Evolutionary conservation across 306 rosid genomes (phyloP), one percentile per base, ranked within the genome.

Genomic region (Erythrophleum fordii): DNA sequence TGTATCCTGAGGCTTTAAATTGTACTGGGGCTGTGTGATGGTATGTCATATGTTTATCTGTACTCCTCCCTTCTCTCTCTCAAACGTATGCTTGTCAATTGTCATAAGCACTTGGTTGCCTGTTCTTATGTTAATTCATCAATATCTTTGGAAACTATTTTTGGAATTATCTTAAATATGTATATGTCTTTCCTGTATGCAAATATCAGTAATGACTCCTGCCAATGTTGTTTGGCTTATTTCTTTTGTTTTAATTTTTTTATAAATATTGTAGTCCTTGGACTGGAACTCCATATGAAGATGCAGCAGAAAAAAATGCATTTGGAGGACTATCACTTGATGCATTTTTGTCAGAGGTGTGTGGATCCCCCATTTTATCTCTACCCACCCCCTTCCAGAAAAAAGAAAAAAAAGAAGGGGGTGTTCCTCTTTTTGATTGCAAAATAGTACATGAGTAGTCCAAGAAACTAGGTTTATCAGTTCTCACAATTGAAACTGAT

Each of bases 261-360:
- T 28, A 14, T 4, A n/a, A 1, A 71, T 49, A 79, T 82, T 87
- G 84, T 82, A 96, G 99, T 83, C 97, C 99, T 22, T 93, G 97
- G 93, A 82, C 65, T 55, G 96, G 89, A 79, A 68, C 77, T 68
- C 97, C 90, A 44, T 96, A 86, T 22, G 89, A 82, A 79, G 99
- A 96, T 78, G 89, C 92, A 67, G 97, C 87, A 2, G 92, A 95
- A 87, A 87, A 53, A 84, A 92, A 91, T 78, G 93, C 97, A 67
- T 87, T 96, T 86, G 94, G 94, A 77, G 99, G 93, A 76, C 75
- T 96, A 46, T 88, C 92, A 42, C 86, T 92, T 87, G 94, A 93
- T 79, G 98, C 89, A 45, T 96, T 96, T 81, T 87, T 93, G 81
- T 90, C 99, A 18, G 83, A 86, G 76, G 76, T 71, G 14, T 71